Evolutionary conservation across 345 rosid genomes (phyloP).

Genomic region (Aurinia saxatilis): DNA sequence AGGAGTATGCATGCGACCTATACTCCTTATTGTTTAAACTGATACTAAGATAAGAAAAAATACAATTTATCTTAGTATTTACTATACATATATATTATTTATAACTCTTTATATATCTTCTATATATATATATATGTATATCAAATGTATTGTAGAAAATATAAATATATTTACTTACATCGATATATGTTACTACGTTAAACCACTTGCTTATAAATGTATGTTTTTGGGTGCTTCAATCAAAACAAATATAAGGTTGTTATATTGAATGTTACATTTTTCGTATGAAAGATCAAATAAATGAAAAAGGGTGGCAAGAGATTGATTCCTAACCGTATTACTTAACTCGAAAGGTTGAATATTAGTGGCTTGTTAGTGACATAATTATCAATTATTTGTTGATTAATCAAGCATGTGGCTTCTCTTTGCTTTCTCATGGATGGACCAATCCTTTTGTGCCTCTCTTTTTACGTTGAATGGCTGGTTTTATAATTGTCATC

Average conservation of each 20-base stretch:
- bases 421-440: conserved; percentile 16
- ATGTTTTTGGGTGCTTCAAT: not conserved
- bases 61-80: no score
- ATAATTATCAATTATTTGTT: conserved; percentile 24
- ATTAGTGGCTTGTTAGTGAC: conserved; percentile 29
- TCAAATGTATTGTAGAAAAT: no score
- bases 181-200: not conserved
- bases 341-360: conserved; percentile 28
- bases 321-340: conserved; percentile 28
- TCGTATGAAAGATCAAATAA: conserved; percentile 7
- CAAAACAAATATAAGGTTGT: not conserved
- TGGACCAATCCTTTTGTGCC: not conserved
- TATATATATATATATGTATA: no score
- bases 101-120: no score
- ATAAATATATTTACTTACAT: no score
- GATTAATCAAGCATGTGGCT: conserved; percentile 25
- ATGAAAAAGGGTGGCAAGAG: conserved; percentile 2
- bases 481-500: conserved; percentile 3
- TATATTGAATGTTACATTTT: not conserved
- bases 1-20: no score
- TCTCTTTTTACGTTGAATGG: conserved; percentile 11
- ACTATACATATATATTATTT: no score
- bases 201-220: not conserved
- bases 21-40: no score
- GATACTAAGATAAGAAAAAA: no score